Evolutionary conservation across 2,329 filamentous ascomycete species (phyloP).

Genomic region (Aspergillus ochraceus): DNA sequence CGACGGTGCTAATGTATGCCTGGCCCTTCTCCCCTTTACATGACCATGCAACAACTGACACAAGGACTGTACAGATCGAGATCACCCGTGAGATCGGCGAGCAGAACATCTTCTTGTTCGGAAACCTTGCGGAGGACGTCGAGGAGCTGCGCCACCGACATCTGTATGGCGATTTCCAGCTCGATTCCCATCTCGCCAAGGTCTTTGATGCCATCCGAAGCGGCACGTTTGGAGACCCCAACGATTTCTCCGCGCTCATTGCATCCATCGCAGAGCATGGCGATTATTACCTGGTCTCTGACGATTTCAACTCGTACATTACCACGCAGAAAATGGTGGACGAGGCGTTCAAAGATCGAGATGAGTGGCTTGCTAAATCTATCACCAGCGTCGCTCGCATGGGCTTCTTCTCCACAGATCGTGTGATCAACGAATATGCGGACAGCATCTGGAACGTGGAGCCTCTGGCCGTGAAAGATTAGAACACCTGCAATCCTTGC

Average conservation of each 20-base stretch:
- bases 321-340: slow-evolving; percentile 90
- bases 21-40: neutral
- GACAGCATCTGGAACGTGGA: slow-evolving; percentile 97
- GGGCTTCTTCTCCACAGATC: slow-evolving; percentile 96
- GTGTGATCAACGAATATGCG: slow-evolving; percentile 96
- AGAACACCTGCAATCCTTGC: neutral
- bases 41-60: neutral
- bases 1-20: slow-evolving; percentile 89
- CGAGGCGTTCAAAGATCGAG: slow-evolving; percentile 85
- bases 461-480: slow-evolving; percentile 59
- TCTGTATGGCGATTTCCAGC: slow-evolving; percentile 74
- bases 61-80: slow-evolving; percentile 67
- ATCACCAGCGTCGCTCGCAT: slow-evolving; percentile 88
- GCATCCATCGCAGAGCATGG: slow-evolving; percentile 86
- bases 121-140: slow-evolving; percentile 92
- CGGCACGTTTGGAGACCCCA: slow-evolving; percentile 76
- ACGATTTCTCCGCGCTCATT: slow-evolving; percentile 79
- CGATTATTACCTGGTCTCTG: slow-evolving; percentile 96
- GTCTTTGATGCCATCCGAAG: slow-evolving; percentile 83
- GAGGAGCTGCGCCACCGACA: slow-evolving; percentile 92
- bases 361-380: slow-evolving; percentile 87
- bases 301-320: slow-evolving; percentile 95
- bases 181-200: slow-evolving; percentile 73
- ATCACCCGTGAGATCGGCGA: slow-evolving; percentile 97
- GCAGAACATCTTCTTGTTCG: slow-evolving; percentile 97